These are phyloP conservation scores for Peribolospora baueri DNA, from an alignment of 768 basidiomycete genomes.

Conservation along the genomic window DNA sequence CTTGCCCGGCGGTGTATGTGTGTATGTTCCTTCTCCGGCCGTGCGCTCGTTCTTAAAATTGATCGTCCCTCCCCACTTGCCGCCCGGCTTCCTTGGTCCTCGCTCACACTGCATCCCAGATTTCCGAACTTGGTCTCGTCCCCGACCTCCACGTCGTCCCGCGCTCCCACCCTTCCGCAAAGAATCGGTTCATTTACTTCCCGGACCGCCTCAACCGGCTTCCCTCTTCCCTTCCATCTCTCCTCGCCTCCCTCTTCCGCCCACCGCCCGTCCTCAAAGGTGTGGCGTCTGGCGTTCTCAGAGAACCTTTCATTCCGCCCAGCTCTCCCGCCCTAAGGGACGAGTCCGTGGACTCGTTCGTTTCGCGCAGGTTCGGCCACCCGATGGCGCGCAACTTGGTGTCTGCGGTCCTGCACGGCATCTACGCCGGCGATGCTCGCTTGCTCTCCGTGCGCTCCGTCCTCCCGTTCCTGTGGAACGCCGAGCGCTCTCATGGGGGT, in stretches of 20 bases:
- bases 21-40: no score
- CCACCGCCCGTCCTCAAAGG: conserved; percentile 15
- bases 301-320: conserved; percentile 30
- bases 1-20: background rate
- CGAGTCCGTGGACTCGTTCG: conserved; percentile 56
- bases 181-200: conserved; percentile 46
- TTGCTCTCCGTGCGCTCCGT: conserved; percentile 48
- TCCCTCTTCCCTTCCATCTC: conserved; percentile 24
- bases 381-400: conserved; percentile 48
- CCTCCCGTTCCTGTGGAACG: conserved; percentile 47
- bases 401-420: conserved; percentile 66
- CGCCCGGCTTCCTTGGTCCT: no score
- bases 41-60: no score
- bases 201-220: conserved; percentile 28
- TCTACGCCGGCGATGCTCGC: conserved; percentile 70
- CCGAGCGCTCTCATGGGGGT: conserved; percentile 43
- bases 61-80: no score
- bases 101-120: conserved; percentile 24
- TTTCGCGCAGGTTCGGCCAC: conserved; percentile 46
- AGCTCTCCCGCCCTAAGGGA: conserved; percentile 25
- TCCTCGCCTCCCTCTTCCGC: conserved; percentile 23
- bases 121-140: conserved; percentile 44
- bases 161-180: conserved; percentile 43
- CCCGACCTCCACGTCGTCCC: conserved; percentile 41
- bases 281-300: conserved; percentile 32